These are phyloP conservation scores for Kurtzmaniella quercitrusa DNA, from an alignment of 1,139 yeast species.

Conservation along the genomic window DNA sequence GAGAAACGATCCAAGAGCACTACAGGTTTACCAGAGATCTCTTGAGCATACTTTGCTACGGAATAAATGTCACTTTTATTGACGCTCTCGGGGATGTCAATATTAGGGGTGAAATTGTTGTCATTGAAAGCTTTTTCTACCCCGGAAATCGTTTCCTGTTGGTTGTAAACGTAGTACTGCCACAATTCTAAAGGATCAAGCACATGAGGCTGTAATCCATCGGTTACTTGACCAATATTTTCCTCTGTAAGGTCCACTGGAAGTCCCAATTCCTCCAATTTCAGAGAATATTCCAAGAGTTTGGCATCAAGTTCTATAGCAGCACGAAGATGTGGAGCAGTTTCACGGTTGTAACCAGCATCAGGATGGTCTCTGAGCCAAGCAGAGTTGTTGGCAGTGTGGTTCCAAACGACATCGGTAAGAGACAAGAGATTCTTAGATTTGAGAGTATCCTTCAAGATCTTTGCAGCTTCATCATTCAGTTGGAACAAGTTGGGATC, in stretches of 20 bases:
- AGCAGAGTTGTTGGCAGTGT: conserved; percentile 83
- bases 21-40: conserved; percentile 24
- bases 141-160: conserved; percentile 26
- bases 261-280: conserved; percentile 51
- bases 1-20: conserved; percentile 40
- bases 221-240: conserved; percentile 59
- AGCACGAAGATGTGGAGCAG: conserved; percentile 83
- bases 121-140: conserved; percentile 41
- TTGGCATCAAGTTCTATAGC: conserved; percentile 81
- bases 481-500: conserved; percentile 61
- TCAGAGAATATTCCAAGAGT: conserved; percentile 58
- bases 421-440: conserved; percentile 65
- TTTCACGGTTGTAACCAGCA: conserved; percentile 77
- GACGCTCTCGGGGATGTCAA: conserved; percentile 27
- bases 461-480: conserved; percentile 25
- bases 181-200: conserved; percentile 66
- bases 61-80: conserved; percentile 32
- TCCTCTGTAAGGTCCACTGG: conserved; percentile 51
- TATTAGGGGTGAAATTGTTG: conserved; percentile 16
- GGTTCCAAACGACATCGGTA: conserved; percentile 93
- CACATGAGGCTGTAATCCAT: conserved; percentile 66
- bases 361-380: conserved; percentile 90
- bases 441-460: conserved; percentile 39
- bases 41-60: conserved; percentile 50
- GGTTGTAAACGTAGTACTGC: conserved; percentile 82